Conservation (phyloP, 306 rosid genomes). For the Corylus americana region DNA sequence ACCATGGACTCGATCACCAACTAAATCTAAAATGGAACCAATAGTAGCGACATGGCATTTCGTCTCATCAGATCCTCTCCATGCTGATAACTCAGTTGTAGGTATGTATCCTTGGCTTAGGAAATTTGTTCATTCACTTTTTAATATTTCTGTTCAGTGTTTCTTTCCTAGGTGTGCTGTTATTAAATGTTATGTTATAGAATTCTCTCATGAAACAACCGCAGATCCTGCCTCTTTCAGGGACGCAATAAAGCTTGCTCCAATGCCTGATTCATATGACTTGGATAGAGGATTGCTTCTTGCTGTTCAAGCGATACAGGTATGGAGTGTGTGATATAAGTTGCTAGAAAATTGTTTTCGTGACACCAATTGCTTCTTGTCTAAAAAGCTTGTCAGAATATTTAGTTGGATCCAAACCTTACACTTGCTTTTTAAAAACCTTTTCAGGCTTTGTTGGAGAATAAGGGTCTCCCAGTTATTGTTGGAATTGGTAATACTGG, state of each 20-base stretch:
- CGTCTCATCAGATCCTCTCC: slow-evolving; percentile 54
- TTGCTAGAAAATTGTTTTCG: slow-evolving; percentile 28
- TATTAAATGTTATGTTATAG: slow-evolving; percentile 37
- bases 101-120: slow-evolving; percentile 64
- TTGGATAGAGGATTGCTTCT: slow-evolving; percentile 96
- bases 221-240: slow-evolving; percentile 99
- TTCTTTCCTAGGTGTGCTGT: slow-evolving; percentile 24
- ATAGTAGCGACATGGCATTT: slow-evolving; percentile 86
- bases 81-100: slow-evolving; percentile 50
- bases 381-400: background rate
- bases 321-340: slow-evolving; percentile 37
- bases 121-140: slow-evolving; percentile 28
- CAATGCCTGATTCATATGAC: slow-evolving; percentile 97
- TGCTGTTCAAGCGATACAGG: slow-evolving; percentile 99
- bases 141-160: slow-evolving; percentile 10
- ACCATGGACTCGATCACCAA: slow-evolving; percentile 99
- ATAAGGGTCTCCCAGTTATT: slow-evolving; percentile 86
- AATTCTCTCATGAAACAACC: slow-evolving; percentile 98
- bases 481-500: slow-evolving; percentile 89
- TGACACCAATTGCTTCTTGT: slow-evolving; percentile 5
- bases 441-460: slow-evolving; percentile 96
- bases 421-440: slow-evolving; percentile 20
- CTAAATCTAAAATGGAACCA: slow-evolving; percentile 88
- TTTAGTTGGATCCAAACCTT: slow-evolving; percentile 27
- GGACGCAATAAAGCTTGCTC: slow-evolving; percentile 83